These are phyloP conservation scores for Boletus coccyginus DNA, from an alignment of 768 basidiomycete genomes.

Conservation along the genomic window DNA sequence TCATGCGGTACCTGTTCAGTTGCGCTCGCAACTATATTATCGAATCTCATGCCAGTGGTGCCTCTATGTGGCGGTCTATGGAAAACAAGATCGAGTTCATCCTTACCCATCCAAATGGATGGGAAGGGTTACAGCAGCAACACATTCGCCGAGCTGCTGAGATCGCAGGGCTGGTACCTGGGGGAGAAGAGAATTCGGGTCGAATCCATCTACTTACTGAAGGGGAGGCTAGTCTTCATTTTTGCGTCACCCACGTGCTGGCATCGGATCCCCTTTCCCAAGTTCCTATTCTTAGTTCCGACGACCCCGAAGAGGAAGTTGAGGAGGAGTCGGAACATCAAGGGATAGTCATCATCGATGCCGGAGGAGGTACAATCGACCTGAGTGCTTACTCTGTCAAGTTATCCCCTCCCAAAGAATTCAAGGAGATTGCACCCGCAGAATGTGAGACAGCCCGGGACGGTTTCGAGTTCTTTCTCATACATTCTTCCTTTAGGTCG, in stretches of 20 bases:
- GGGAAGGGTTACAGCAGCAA: conserved; percentile 31
- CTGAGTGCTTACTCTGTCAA: conserved; percentile 36
- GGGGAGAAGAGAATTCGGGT: conserved; percentile 3
- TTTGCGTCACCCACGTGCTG: conserved; percentile 43
- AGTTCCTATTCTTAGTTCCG: background rate
- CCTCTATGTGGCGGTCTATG: conserved; percentile 23
- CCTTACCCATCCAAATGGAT: conserved; percentile 31
- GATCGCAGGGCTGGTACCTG: conserved; percentile 22
- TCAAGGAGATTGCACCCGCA: conserved; percentile 36
- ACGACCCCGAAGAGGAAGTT: background rate
- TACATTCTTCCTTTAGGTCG: conserved; percentile 25
- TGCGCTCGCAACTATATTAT: conserved; percentile 23
- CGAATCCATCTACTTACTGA: conserved; percentile 28
- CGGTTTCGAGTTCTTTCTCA: background rate
- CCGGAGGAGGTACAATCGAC: conserved; percentile 41
- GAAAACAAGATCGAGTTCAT: conserved; percentile 21
- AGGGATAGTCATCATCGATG: conserved; percentile 43
- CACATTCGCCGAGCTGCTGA: conserved; percentile 28
- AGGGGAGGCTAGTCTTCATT: conserved; percentile 28
- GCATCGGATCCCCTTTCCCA: conserved; percentile 27
- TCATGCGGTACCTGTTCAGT: conserved; percentile 26
- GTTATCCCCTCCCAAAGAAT: conserved; percentile 14
- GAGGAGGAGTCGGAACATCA: conserved; percentile 26
- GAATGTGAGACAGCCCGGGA: conserved; percentile 20
- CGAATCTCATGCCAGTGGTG: conserved; percentile 28